Percentiles rank a stretch among this genome's conserved stretches.
Conservation (phyloP, 805 yeast species). For the Metschnikowia henanensis region DNA sequence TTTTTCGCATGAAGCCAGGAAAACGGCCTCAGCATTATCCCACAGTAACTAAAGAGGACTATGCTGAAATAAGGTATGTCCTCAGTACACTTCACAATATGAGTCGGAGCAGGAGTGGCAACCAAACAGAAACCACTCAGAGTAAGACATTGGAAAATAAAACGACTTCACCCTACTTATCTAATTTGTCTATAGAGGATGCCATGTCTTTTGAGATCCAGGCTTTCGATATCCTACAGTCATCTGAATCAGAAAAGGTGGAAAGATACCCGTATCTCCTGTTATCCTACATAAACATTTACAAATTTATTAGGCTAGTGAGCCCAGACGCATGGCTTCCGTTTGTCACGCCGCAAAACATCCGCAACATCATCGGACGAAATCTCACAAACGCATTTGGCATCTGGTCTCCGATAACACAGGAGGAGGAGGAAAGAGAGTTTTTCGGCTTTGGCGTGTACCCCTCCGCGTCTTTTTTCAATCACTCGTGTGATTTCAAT, state of each 20-base stretch:
- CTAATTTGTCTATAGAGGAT: constrained; percentile 4
- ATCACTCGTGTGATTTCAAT: constrained; percentile 66
- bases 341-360: constrained; percentile 34
- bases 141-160: neutral
- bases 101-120: constrained; percentile 10
- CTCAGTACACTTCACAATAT: constrained; percentile 21
- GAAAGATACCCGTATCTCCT: constrained; percentile 47
- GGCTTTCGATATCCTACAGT: constrained; percentile 46
- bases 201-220: constrained; percentile 21
- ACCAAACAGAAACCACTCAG: neutral
- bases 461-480: constrained; percentile 66
- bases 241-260: constrained; percentile 50
- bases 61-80: constrained; percentile 50
- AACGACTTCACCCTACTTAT: neutral
- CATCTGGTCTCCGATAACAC: constrained; percentile 50
- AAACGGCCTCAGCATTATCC: constrained; percentile 38
- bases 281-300: constrained; percentile 47
- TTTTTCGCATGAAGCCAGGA: constrained; percentile 33
- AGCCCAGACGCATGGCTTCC: constrained; percentile 36
- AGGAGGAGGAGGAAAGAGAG: constrained; percentile 46
- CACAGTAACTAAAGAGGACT: constrained; percentile 51
- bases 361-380: constrained; percentile 53
- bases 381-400: constrained; percentile 72
- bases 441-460: constrained; percentile 60
- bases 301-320: constrained; percentile 44